phyloP scores from a whole-genome alignment of 1,284 basidiomycete genomes.

The Trametes pubescens region DNA sequence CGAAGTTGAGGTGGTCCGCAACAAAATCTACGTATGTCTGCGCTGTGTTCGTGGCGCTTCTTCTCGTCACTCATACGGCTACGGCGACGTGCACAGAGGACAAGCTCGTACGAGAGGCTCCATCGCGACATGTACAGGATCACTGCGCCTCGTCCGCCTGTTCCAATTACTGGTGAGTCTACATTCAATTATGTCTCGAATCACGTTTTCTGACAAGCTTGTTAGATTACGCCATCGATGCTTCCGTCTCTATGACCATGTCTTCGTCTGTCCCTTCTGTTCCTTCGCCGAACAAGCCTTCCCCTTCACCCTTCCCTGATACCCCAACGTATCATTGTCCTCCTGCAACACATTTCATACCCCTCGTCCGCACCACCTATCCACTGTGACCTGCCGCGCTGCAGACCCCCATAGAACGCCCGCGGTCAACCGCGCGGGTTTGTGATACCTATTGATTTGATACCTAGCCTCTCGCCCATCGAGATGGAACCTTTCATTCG shows the following conservation, averaged over 20 bases:
- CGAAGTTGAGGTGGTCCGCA: conserved; percentile 13
- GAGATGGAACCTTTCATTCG: no score
- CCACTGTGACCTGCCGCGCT: background rate
- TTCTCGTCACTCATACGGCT: background rate
- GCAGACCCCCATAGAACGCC: no score
- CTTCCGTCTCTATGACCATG: no score
- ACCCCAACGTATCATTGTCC: background rate
- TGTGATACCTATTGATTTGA: no score
- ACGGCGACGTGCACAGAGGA: background rate
- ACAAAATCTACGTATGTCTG: background rate
- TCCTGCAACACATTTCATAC: background rate
- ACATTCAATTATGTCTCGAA: no score
- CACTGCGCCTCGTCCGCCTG: background rate
- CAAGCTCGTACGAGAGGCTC: background rate
- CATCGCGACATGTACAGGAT: background rate
- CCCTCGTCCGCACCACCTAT: background rate
- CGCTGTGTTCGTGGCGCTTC: background rate
- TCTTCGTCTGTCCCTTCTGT: no score
- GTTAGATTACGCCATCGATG: no score
- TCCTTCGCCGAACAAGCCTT: background rate
- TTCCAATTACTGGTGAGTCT: no score
- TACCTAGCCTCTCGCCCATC: no score
- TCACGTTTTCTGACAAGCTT: no score
- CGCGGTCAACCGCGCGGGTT: no score
- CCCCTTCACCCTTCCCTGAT: background rate